phyloP scores from a whole-genome alignment of 805 yeast genomes.

The Candida railenensis region DNA sequence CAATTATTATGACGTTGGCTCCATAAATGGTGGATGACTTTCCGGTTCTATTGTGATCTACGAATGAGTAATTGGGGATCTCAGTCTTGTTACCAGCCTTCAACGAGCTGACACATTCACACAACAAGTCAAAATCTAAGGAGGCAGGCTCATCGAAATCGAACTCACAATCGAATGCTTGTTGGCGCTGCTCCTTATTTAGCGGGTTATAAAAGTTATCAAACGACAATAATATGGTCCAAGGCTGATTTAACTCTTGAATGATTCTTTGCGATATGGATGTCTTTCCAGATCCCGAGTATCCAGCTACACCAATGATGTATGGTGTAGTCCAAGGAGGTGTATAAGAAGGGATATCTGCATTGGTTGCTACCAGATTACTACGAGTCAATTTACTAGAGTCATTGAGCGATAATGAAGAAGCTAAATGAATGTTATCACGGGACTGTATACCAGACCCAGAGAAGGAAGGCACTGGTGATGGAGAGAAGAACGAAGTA shows the following conservation, averaged over 20 bases:
- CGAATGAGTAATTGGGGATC: slow-evolving; percentile 57
- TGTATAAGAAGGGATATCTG: slow-evolving; percentile 19
- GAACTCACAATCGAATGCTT: slow-evolving; percentile 67
- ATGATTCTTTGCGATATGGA: slow-evolving; percentile 84
- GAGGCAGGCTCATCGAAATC: slow-evolving; percentile 91
- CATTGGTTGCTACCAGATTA: slow-evolving; percentile 1
- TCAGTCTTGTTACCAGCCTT: slow-evolving; percentile 59
- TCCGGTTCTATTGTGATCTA: slow-evolving; percentile 64
- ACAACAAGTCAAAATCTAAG: slow-evolving; percentile 72
- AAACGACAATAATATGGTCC: slow-evolving; percentile 87
- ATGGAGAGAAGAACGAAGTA: slow-evolving; percentile 25
- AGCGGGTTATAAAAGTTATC: slow-evolving; percentile 90
- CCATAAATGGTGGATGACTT: slow-evolving; percentile 81
- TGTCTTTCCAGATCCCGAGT: slow-evolving; percentile 84
- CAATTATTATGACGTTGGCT: slow-evolving; percentile 88
- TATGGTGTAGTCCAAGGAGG: slow-evolving; percentile 46
- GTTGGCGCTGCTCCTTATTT: slow-evolving; percentile 53
- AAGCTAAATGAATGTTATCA: not conserved
- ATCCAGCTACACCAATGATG: slow-evolving; percentile 50
- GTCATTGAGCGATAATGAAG: not conserved
- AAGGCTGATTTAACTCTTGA: slow-evolving; percentile 76
- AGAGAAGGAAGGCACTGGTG: not conserved
- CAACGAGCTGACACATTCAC: slow-evolving; percentile 59
- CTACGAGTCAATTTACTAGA: not conserved
- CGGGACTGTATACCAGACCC: slow-evolving; percentile 1